Evolutionary conservation across 306 rosid species (phyloP).

Genomic region (Sphenostylis stenocarpa): DNA sequence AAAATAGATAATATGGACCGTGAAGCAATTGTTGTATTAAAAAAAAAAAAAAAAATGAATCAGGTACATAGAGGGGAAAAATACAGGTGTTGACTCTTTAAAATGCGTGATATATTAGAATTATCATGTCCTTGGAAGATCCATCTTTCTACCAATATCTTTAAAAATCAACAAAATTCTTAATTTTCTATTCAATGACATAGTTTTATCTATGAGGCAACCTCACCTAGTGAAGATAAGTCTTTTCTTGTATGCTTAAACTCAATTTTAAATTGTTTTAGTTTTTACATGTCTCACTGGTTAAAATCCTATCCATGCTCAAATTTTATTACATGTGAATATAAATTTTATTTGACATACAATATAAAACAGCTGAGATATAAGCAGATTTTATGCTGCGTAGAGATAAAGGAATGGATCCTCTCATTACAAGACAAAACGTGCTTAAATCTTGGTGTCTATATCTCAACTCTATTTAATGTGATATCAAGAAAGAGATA

Average conservation of each 20-base stretch:
- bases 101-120: neutral
- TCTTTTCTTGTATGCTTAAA: neutral
- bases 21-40: neutral
- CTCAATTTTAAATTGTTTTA: neutral
- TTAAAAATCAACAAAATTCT: neutral
- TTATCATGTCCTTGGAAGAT: neutral
- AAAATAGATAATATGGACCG: neutral
- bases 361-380: neutral
- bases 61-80: neutral
- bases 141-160: neutral
- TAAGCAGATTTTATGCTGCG: neutral
- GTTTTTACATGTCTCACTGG: conserved; percentile 7
- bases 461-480: neutral
- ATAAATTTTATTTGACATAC: neutral
- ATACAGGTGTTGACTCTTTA: neutral
- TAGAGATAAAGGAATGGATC: neutral
- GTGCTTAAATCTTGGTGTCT: neutral
- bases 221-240: neutral
- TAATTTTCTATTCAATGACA: neutral
- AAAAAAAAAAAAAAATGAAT: neutral
- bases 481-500: neutral
- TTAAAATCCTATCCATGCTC: neutral
- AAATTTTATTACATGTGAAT: neutral
- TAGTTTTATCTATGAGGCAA: neutral
- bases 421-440: neutral